phyloP scores from a whole-genome alignment of 2,329 filamentous ascomycete genomes.

The Zarea fungicola region DNA sequence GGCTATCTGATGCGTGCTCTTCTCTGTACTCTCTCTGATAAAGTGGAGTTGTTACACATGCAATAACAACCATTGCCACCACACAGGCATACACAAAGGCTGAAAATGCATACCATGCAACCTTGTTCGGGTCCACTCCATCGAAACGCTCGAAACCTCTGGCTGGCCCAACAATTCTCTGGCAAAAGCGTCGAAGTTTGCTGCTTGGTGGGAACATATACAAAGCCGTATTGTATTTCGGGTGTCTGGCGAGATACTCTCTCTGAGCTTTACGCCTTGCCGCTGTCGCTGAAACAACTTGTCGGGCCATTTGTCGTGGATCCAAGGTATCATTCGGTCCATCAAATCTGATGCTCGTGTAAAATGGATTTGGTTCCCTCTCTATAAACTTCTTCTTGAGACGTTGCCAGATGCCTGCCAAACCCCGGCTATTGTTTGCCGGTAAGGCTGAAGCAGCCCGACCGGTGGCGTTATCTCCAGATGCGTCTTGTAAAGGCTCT shows the following conservation, averaged over 20 bases:
- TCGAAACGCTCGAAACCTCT: constrained; percentile 82
- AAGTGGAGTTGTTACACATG: constrained; percentile 88
- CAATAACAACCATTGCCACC: constrained; percentile 94
- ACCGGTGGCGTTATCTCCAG: constrained; percentile 18
- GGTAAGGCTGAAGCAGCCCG: neutral
- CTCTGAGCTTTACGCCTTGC: constrained; percentile 82
- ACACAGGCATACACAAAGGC: constrained; percentile 91
- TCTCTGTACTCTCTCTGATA: constrained; percentile 87
- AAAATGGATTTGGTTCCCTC: constrained; percentile 89
- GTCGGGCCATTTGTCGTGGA: constrained; percentile 80
- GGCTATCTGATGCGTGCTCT: constrained; percentile 50
- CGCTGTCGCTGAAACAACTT: constrained; percentile 79
- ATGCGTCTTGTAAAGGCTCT: constrained; percentile 24
- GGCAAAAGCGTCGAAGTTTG: constrained; percentile 74
- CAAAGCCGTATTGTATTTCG: constrained; percentile 86
- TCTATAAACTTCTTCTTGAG: constrained; percentile 52
- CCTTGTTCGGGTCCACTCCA: constrained; percentile 81
- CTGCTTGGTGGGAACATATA: constrained; percentile 80
- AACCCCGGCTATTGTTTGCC: constrained; percentile 19
- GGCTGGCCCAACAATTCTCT: constrained; percentile 85
- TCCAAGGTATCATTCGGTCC: constrained; percentile 73
- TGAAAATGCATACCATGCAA: constrained; percentile 89
- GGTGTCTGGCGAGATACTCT: constrained; percentile 82
- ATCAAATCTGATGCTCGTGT: constrained; percentile 67
- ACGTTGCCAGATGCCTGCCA: constrained; percentile 59